phyloP scores from a whole-genome alignment of 23 red algal genomes.

The Gracilaria caudata region DNA sequence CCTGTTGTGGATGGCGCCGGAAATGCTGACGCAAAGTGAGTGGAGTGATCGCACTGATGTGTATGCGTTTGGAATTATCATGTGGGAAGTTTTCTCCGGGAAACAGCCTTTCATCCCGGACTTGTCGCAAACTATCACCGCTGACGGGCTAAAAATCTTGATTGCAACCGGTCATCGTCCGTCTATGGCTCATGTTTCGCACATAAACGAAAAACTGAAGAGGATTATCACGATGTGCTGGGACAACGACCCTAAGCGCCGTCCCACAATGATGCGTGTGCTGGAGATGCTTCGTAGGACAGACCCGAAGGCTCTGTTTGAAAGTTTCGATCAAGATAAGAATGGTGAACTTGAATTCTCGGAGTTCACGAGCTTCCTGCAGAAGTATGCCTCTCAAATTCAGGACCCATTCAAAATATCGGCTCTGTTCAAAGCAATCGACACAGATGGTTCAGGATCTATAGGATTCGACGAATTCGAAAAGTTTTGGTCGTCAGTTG shows the following conservation, averaged over 20 bases:
- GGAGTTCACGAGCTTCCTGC: constrained; percentile 47
- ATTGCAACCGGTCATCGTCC: constrained; percentile 41
- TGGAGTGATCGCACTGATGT: constrained; percentile 52
- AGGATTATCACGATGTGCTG: constrained; percentile 42
- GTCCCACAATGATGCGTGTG: constrained; percentile 53
- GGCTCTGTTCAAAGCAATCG: constrained; percentile 49
- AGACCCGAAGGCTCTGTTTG: constrained; percentile 42
- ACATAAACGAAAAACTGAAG: constrained; percentile 23
- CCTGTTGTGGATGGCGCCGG: constrained; percentile 54
- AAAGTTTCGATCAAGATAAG: constrained; percentile 10
- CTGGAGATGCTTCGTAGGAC: constrained; percentile 41
- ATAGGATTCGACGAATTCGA: constrained; percentile 38
- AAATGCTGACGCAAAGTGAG: constrained; percentile 42
- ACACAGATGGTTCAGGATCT: constrained; percentile 22
- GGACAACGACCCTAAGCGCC: constrained; percentile 20
- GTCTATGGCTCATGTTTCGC: constrained; percentile 12
- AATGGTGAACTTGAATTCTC: constrained; percentile 22
- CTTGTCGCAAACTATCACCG: background rate
- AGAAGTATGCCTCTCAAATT: constrained; percentile 15
- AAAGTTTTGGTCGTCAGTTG: constrained; percentile 45
- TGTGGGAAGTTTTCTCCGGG: constrained; percentile 58
- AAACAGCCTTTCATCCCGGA: constrained; percentile 1
- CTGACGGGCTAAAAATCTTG: background rate
- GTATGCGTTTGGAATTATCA: constrained; percentile 61
- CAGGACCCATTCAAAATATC: background rate